A percentile compares a stretch with the other conserved stretches of the same genome.
Evolutionary conservation across 164 flowering plant species (phyloP).

Genomic region (Vitis amurensis): DNA sequence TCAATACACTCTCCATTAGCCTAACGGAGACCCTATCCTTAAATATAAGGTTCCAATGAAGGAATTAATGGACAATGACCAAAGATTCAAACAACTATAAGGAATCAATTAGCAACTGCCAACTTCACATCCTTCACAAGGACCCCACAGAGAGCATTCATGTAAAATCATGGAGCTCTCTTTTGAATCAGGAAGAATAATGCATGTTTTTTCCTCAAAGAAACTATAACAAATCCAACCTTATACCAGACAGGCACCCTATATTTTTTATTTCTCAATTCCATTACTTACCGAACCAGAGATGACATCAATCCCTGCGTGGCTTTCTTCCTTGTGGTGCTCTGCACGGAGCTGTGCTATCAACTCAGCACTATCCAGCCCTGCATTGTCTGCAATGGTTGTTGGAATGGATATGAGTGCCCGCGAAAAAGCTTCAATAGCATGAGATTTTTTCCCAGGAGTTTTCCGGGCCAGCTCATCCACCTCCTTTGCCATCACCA

Average conservation of each 20-base stretch:
- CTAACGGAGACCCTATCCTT: too few relatives aligned
- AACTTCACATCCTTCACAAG: too few relatives aligned
- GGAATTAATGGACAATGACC: too few relatives aligned
- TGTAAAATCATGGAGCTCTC: too few relatives aligned
- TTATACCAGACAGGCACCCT: not conserved
- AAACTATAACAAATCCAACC: not conserved
- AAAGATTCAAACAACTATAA: too few relatives aligned
- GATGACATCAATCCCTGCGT: constrained; percentile 92
- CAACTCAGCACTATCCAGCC: constrained; percentile 95
- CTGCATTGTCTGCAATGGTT: constrained; percentile 96
- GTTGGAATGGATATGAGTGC: constrained; percentile 91
- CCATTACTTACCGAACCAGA: constrained; percentile 74
- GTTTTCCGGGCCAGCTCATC: constrained; percentile 91
- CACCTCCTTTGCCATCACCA: constrained; percentile 96
- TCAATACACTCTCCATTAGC: too few relatives aligned
- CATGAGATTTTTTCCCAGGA: constrained; percentile 95
- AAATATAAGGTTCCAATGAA: too few relatives aligned
- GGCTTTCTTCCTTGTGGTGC: constrained; percentile 81
- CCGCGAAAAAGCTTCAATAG: constrained; percentile 91
- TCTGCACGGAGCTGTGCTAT: constrained; percentile 94
- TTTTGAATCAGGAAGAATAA: too few relatives aligned
- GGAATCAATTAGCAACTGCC: too few relatives aligned
- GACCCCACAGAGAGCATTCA: too few relatives aligned
- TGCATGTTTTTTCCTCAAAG: too few relatives aligned
- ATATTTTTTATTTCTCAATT: not conserved